These are phyloP conservation scores for Berberis vulgaris DNA, from an alignment of 164 flowering plant species.

Conservation along the genomic window DNA sequence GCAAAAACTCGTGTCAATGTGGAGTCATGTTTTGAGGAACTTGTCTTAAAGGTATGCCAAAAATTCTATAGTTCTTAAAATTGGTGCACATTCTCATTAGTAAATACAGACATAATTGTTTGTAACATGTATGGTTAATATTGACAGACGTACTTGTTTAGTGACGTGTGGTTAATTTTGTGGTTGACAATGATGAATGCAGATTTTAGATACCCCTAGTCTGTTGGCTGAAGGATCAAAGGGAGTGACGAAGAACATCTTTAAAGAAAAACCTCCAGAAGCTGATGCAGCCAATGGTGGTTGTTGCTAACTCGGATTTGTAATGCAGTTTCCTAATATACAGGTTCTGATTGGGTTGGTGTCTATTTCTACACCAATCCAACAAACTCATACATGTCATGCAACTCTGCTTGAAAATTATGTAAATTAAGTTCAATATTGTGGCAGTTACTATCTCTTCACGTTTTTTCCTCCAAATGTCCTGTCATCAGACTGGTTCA, in stretches of 20 bases:
- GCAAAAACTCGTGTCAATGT: conserved; percentile 79
- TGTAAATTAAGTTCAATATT: too few species aligned
- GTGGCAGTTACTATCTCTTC: too few species aligned
- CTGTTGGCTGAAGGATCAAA: conserved; percentile 62
- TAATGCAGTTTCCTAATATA: too few species aligned
- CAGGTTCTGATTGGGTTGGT: too few species aligned
- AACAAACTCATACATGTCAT: too few species aligned
- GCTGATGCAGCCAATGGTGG: conserved; percentile 46
- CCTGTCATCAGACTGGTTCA: too few species aligned
- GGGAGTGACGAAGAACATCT: conserved; percentile 65
- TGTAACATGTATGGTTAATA: not conserved
- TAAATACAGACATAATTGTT: not conserved
- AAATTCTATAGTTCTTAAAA: not conserved
- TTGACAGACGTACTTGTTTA: too few species aligned
- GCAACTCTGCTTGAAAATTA: too few species aligned
- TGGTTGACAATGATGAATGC: conserved; percentile 11
- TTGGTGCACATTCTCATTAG: not conserved
- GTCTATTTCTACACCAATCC: too few species aligned
- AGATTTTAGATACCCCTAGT: conserved; percentile 90
- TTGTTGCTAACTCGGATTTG: conserved; percentile 35
- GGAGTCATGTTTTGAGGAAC: conserved; percentile 77
- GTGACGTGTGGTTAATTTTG: too few species aligned
- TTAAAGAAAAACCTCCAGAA: conserved; percentile 62
- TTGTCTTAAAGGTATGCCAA: conserved; percentile 55
- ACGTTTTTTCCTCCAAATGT: too few species aligned